Evolutionary conservation across 78 protist genomes (phyloP), one percentile per base, ranked within the genome.

Genomic region (Monocercomonoides exilis): DNA sequence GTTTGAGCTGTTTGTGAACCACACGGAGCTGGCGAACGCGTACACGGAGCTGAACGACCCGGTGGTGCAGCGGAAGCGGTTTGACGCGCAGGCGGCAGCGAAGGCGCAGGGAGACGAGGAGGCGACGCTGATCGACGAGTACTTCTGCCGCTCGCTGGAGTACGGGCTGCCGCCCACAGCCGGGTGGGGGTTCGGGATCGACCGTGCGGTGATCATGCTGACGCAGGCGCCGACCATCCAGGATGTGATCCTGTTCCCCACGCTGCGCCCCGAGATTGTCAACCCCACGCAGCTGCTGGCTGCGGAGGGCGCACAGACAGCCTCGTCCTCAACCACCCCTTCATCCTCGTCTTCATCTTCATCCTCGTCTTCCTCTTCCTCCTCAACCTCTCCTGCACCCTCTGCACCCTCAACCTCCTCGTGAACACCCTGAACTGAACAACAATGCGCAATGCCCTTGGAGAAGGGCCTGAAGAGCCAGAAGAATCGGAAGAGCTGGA

Each of bases 41-140:
- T 98, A 98, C 99, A 97, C 99, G 0, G 99, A 99, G 96, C 91
- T 99, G 81, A 99, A 99, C 94, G 93, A 96, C 89, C 99, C 99
- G 43, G 77, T 92, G 38, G 97, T 95, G 42, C 99, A 99, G 95
- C 79, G 98, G 2, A 96, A 90, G 29, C 91, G 97, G 44, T 99
- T 99, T 86, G 94, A n/a, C 41, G 91, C 46, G 80, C 99, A 99
- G 94, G 94, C 92, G 29, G 88, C 93, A 86, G 94, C 44, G 46
- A 87, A 87, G 82, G 90, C 38, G 6, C 33, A 70, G 21, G 96
- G 99, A 11, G 99, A 97, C 82, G 99, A 95, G 38, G 99, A 97
- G 77, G 96, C 99, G 0, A 92, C 89, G 82, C 54, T 42, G 3
- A 43, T 92, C n/a, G 99, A 99, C 91, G 98, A 94, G 86, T 87